These are phyloP conservation scores for Cercospora zeae-maydis DNA, from an alignment of 2,329 filamentous ascomycete species.

Conservation along the genomic window DNA sequence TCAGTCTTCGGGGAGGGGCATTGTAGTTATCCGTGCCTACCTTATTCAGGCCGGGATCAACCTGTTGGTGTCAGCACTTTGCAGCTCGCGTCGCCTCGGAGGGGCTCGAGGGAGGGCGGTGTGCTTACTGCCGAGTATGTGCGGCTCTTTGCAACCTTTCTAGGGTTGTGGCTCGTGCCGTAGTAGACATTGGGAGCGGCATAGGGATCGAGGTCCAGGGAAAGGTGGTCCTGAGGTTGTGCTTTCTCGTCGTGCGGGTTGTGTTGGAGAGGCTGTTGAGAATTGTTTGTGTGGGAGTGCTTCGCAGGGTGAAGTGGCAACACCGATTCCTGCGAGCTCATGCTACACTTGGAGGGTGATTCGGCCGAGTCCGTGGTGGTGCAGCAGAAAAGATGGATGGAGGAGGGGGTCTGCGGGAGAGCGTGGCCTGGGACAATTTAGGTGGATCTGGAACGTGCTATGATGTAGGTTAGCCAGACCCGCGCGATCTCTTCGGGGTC, in stretches of 20 bases:
- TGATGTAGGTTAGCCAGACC: slow-evolving; percentile 8
- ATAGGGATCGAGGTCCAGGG: slow-evolving; percentile 51
- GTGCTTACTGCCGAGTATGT: slow-evolving; percentile 55
- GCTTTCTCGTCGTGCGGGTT: slow-evolving; percentile 1
- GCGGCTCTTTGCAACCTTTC: slow-evolving; percentile 47
- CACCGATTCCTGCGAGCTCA: slow-evolving; percentile 36
- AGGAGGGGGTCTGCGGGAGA: not conserved
- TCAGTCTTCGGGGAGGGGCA: slow-evolving; percentile 30
- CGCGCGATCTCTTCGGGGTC: slow-evolving; percentile 2
- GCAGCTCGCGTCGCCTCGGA: not conserved
- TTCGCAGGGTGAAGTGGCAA: slow-evolving; percentile 24
- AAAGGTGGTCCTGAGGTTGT: slow-evolving; percentile 16
- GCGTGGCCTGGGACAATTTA: not conserved
- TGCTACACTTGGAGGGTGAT: slow-evolving; percentile 26
- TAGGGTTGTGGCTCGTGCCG: slow-evolving; percentile 50
- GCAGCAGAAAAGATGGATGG: not conserved
- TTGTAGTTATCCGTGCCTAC: slow-evolving; percentile 22
- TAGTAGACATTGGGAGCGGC: slow-evolving; percentile 59
- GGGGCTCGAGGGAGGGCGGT: not conserved
- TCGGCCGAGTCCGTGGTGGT: not conserved
- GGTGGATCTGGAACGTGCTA: not conserved
- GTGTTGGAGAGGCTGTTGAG: not conserved
- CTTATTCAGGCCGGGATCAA: slow-evolving; percentile 23
- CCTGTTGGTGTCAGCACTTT: slow-evolving; percentile 18
- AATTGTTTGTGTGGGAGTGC: slow-evolving; percentile 5